A percentile compares a stretch with the other conserved stretches of the same genome.
These are phyloP conservation scores for Lactarius vividus DNA, from an alignment of 768 basidiomycete genomes.

Conservation along the genomic window DNA sequence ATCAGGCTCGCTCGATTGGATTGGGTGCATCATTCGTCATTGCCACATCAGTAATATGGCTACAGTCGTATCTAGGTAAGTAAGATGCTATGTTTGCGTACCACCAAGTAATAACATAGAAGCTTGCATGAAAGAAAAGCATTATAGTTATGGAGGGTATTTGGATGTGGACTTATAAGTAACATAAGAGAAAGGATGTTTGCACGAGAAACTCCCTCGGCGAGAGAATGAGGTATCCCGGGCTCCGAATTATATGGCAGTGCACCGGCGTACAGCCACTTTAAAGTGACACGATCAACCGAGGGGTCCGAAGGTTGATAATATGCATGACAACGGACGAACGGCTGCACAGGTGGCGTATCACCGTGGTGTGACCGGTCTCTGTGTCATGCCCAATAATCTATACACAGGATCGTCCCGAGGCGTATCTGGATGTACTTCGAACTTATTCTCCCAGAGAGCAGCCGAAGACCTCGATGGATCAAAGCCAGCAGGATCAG, in stretches of 20 bases:
- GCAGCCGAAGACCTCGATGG: conserved; percentile 81
- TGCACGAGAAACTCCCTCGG: not conserved
- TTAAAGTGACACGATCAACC: not conserved
- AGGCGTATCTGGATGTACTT: conserved; percentile 83
- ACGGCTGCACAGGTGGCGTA: not conserved
- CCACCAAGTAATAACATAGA: not conserved
- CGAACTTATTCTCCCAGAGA: conserved; percentile 80
- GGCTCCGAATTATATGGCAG: not conserved
- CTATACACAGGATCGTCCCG: conserved; percentile 54
- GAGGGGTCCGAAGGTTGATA: not conserved
- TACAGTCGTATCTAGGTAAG: conserved; percentile 6
- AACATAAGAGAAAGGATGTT: not conserved
- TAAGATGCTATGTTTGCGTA: not conserved
- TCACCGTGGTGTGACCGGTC: conserved; percentile 19
- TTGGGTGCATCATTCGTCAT: not conserved
- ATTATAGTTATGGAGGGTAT: not conserved
- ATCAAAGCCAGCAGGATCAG: conserved; percentile 72
- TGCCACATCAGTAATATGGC: not conserved
- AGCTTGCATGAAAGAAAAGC: not conserved
- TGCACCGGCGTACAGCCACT: not conserved
- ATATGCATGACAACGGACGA: not conserved
- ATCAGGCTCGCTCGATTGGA: too few relatives aligned
- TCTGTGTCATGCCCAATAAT: conserved; percentile 13
- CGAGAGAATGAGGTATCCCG: not conserved
- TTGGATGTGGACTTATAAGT: not conserved